Percentiles rank a stretch among this genome's conserved stretches.
Evolutionary conservation across 306 rosid species (phyloP).

Genomic region (Nissolia schottii): DNA sequence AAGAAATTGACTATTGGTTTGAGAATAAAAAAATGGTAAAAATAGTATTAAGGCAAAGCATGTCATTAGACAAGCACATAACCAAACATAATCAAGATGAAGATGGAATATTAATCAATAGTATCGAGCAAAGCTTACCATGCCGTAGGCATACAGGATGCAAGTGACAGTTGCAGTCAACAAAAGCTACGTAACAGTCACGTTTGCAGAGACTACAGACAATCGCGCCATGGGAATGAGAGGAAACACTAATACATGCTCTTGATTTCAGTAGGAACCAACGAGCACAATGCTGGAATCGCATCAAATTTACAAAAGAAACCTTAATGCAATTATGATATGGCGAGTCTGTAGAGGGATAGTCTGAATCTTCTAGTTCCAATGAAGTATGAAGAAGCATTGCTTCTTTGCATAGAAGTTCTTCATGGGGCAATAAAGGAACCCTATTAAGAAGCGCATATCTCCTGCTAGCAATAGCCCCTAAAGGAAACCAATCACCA

Average conservation of each 20-base stretch:
- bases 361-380: constrained; percentile 71
- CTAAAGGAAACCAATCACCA: constrained; percentile 94
- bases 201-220: constrained; percentile 93
- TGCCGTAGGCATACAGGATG: constrained; percentile 92
- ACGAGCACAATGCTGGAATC: constrained; percentile 81
- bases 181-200: constrained; percentile 73
- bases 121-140: constrained; percentile 47
- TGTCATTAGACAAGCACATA: constrained; percentile 10
- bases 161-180: constrained; percentile 67
- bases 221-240: constrained; percentile 60
- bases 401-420: constrained; percentile 93
- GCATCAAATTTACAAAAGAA: constrained; percentile 74
- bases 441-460: constrained; percentile 80
- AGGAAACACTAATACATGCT: constrained; percentile 45
- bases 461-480: constrained; percentile 85
- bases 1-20: not conserved
- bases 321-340: constrained; percentile 52
- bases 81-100: constrained; percentile 16
- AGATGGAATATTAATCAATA: not conserved
- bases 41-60: not conserved
- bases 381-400: constrained; percentile 54
- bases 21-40: constrained; percentile 10
- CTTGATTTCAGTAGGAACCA: constrained; percentile 75
- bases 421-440: constrained; percentile 94
- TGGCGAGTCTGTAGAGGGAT: constrained; percentile 43